Evolutionary conservation across 1,284 basidiomycete species (phyloP), one percentile per base, ranked within the genome.

Genomic region (Trametes versicolor): DNA sequence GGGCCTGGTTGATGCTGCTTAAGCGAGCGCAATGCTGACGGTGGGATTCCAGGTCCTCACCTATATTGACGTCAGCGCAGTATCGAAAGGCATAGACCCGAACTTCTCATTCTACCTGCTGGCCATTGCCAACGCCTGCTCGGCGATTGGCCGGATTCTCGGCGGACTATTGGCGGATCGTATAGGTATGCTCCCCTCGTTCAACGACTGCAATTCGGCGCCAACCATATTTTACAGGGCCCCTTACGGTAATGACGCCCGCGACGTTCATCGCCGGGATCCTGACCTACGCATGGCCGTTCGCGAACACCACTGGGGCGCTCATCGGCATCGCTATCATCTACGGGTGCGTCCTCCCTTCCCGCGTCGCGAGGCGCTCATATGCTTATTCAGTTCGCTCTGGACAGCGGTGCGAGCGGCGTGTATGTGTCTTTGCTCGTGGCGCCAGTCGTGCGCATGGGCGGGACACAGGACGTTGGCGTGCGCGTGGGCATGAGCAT

Each of bases 221-320:
- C 48, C 45, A n/a, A 36, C 36, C 39, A 50, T 60, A 10, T 52
- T 21, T 0, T 21, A 4, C 53, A 85, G 86, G 88, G 6, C 74
- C 84, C 0, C 75, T 87, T 59, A 89, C 86, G 66, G 76, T 87
- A 34, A 85, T 88, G 77, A 82, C 83, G 17, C 87, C 87, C 0
- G 81, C 83, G 34, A 86, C 83, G 0, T 67, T 80, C 10, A 36
- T 82, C 12, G 81, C 86, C 1, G 87, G 79, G 0, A 73, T 87
- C 34, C 68, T 88, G 19, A 88, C 87, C 1, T 85, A 81, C 66
- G 80, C 81, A 4, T 90, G 88, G 88, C 88, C 88, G 10, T 85
- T 83, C 68, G 82, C 83, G 0, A 73, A 71, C 36, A 79, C 75
- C 19, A 68, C 80, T 36, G 77, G 73, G 0, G 77, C 81, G 2